A percentile compares a stretch with the other conserved stretches of the same genome.
Evolutionary conservation across 179 eudicot genomes (phyloP).

Genomic region (Spergularia azorica): DNA sequence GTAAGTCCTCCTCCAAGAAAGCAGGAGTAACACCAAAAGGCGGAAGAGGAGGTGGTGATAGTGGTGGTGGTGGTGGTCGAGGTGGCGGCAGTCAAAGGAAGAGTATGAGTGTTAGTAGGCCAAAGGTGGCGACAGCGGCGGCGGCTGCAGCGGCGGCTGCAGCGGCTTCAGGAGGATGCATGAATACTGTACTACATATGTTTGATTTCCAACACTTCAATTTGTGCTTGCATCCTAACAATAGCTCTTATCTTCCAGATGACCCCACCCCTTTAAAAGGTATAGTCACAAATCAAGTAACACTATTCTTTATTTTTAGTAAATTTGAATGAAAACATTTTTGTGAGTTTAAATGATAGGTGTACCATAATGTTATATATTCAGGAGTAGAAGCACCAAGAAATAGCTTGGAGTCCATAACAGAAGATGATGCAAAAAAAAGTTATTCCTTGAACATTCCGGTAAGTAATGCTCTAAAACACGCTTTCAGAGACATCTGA

Average conservation of each 20-base stretch:
- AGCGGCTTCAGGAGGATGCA: slow-evolving; percentile 55
- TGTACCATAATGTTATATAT: not conserved
- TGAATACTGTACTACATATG: slow-evolving; percentile 66
- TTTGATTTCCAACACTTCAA: slow-evolving; percentile 65
- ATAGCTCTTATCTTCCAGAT: slow-evolving; percentile 31
- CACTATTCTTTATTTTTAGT: not conserved
- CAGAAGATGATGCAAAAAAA: slow-evolving; percentile 33
- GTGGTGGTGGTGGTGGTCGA: slow-evolving; percentile 13
- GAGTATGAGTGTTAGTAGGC: slow-evolving; percentile 8
- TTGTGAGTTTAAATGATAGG: not conserved
- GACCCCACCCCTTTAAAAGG: slow-evolving; percentile 47
- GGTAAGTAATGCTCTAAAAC: slow-evolving; percentile 30
- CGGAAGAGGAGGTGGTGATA: slow-evolving; percentile 16
- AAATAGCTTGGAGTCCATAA: slow-evolving; percentile 71
- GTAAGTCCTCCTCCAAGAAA: slow-evolving; percentile 38
- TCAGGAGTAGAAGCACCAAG: slow-evolving; percentile 90
- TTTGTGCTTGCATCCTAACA: slow-evolving; percentile 40
- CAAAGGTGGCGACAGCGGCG: slow-evolving; percentile 22
- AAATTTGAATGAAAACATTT: not conserved
- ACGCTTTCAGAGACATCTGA: not conserved
- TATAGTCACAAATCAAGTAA: slow-evolving; percentile 1
- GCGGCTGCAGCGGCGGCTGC: slow-evolving; percentile 24
- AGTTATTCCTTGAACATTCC: slow-evolving; percentile 33
- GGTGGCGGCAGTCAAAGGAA: not conserved
- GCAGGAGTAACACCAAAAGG: not conserved